Base-by-base conservation (phyloP, 2,329 filamentous ascomycete genomes). In the Coleophoma cylindrospora region DNA sequence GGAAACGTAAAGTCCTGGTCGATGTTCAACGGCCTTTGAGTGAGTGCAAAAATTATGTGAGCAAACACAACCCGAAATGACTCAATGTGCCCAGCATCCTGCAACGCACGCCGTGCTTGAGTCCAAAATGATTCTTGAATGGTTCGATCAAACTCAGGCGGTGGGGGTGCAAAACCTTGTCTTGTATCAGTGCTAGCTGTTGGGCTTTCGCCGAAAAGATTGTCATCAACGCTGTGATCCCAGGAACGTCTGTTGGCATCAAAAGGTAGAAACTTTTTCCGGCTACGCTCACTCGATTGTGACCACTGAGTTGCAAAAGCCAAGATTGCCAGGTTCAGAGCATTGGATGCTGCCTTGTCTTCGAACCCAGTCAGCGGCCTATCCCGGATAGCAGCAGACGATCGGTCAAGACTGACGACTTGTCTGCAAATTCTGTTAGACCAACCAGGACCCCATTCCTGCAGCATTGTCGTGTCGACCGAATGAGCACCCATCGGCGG, bases 221-320 rank as follows among this genome's bases (percentile, higher is more conserved):
- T 32, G 27, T 27, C 41, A 15, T 22, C 12, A 13, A 10, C 27
- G 15, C 5, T 32, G 10, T 22, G 21, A 9, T 17, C 36, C 7
- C 14, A 7, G 7, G 27, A 27, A 8, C 27, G 6, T 5, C 27
- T 27, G 17, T 15, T 41, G 4, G 15, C 40, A 7, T 32, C 34
- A 13, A 45, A 17, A 37, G 50, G 46, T 21, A 36, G 34, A 22
- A 45, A 47, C 22, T 40, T 49, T 36, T 46, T 62, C 36, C 3
- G 32, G 53, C 32, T 59, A 33, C 66, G 57, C 12, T 51, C 56
- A 21, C 68, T 69, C 4, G 62, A 63, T 43, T 73, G 70, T 0
- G 71, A 65, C 73, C 76, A 78, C 54, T 79, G 76, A 1, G 75
- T 72, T 4, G 76, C 73, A 59, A 79, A 79, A 0, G 76, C 72